A percentile compares a stretch with the other conserved stretches of the same genome.
phyloP scores from a whole-genome alignment of 2,329 filamentous ascomycete species.

The Talaromyces sp. region DNA sequence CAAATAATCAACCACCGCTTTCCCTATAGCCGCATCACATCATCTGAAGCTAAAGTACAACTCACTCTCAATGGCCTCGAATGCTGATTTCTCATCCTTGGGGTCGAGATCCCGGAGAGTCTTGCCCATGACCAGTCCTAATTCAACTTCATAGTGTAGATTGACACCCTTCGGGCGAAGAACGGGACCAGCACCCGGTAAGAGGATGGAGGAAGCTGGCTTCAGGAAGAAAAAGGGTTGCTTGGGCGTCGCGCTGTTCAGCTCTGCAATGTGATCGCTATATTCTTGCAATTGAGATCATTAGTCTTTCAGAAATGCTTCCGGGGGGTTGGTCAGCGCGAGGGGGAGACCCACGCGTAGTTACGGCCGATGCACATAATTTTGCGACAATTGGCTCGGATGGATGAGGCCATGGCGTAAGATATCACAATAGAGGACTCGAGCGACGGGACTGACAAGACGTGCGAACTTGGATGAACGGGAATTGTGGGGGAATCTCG shows the following conservation, averaged over 20 bases:
- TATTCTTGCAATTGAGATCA: background rate
- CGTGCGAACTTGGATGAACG: too few relatives aligned
- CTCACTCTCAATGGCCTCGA: slow-evolving; percentile 78
- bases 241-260: slow-evolving; percentile 83
- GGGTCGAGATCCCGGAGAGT: slow-evolving; percentile 73
- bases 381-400: slow-evolving; percentile 64
- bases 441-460: background rate
- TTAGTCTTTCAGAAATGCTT: background rate
- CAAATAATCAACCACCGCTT: background rate
- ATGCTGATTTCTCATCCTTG: slow-evolving; percentile 71
- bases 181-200: slow-evolving; percentile 76
- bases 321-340: background rate
- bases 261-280: slow-evolving; percentile 90
- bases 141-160: slow-evolving; percentile 93
- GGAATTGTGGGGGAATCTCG: background rate
- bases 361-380: slow-evolving; percentile 94
- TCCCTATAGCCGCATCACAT: background rate
- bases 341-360: slow-evolving; percentile 72
- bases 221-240: slow-evolving; percentile 99
- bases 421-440: slow-evolving; percentile 36
- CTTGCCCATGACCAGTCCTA: slow-evolving; percentile 87
- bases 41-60: background rate
- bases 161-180: slow-evolving; percentile 80
- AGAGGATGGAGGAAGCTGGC: slow-evolving; percentile 81
- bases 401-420: slow-evolving; percentile 47